Evolutionary conservation across 2,329 filamentous ascomycete species (phyloP).

Genomic region (Mycogone perniciosa): DNA sequence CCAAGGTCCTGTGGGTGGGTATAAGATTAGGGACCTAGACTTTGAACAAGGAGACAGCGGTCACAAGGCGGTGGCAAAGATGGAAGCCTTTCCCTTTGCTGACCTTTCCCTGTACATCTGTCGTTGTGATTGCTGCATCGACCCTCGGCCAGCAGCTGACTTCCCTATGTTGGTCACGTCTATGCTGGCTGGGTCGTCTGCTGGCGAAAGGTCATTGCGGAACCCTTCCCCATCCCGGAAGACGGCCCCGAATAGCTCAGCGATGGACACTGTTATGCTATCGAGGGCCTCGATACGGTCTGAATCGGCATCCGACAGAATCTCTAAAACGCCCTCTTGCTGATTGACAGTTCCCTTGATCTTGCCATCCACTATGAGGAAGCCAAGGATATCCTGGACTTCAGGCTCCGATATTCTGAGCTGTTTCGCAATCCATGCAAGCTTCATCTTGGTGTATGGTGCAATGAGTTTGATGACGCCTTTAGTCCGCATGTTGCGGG

Average conservation of each 20-base stretch:
- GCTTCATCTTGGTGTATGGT: slow-evolving; percentile 87
- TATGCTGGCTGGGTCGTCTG: slow-evolving; percentile 23
- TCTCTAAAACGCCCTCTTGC: slow-evolving; percentile 74
- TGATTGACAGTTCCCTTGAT: slow-evolving; percentile 87
- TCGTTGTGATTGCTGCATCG: slow-evolving; percentile 1
- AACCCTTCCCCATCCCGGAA: slow-evolving; percentile 75
- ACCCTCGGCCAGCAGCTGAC: not conserved
- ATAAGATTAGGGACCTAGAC: no score
- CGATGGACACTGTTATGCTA: slow-evolving; percentile 65
- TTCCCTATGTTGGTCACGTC: slow-evolving; percentile 17
- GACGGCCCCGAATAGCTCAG: slow-evolving; percentile 61
- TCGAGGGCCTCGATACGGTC: slow-evolving; percentile 68
- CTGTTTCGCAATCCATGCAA: slow-evolving; percentile 80
- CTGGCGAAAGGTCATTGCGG: slow-evolving; percentile 24
- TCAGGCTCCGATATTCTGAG: slow-evolving; percentile 80
- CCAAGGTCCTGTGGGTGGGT: no score
- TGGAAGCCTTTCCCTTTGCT: slow-evolving; percentile 1
- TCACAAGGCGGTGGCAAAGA: not conserved
- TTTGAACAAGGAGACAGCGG: no score
- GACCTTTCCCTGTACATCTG: not conserved
- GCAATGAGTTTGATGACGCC: slow-evolving; percentile 88
- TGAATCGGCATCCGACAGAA: slow-evolving; percentile 66
- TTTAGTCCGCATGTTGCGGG: slow-evolving; percentile 95
- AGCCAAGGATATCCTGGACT: slow-evolving; percentile 92
- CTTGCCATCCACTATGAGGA: slow-evolving; percentile 84